phyloP scores from a whole-genome alignment of 495 filamentous ascomycete genomes.

The Niebla homalea region DNA sequence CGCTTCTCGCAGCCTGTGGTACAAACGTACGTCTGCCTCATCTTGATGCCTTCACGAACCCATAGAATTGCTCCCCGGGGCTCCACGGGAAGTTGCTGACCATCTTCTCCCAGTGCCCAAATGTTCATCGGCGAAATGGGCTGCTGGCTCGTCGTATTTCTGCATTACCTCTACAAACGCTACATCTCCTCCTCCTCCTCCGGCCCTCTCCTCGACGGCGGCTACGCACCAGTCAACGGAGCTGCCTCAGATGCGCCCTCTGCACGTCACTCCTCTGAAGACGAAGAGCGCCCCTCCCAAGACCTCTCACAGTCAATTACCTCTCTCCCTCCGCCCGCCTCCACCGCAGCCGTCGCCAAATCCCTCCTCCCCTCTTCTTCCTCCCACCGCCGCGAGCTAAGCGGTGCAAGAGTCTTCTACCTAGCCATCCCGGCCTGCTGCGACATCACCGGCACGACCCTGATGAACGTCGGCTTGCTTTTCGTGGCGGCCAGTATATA shows the following conservation, averaged over 20 bases:
- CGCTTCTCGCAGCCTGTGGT: conserved; percentile 91
- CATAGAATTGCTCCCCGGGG: not conserved
- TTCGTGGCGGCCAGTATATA: conserved; percentile 93
- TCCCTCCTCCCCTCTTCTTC: conserved; percentile 25
- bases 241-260: conserved; percentile 26
- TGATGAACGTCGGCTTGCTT: conserved; percentile 90
- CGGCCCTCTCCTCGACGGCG: conserved; percentile 36
- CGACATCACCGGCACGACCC: conserved; percentile 86
- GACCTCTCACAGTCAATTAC: conserved; percentile 4
- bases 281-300: conserved; percentile 21
- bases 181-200: conserved; percentile 31
- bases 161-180: conserved; percentile 48
- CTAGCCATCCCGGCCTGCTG: conserved; percentile 81
- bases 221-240: conserved; percentile 48
- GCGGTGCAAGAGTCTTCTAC: conserved; percentile 59
- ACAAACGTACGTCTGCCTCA: conserved; percentile 51
- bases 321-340: conserved; percentile 24
- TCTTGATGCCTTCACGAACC: too few relatives aligned
- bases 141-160: conserved; percentile 73
- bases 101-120: conserved; percentile 37
- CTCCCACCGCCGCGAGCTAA: conserved; percentile 41
- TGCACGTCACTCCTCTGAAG: conserved; percentile 23
- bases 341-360: conserved; percentile 38
- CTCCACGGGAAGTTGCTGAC: not conserved
- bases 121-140: conserved; percentile 94